A percentile compares a stretch with the other conserved stretches of the same genome.
phyloP scores from a whole-genome alignment of 805 yeast genomes.

The Myxozyma udenii region DNA sequence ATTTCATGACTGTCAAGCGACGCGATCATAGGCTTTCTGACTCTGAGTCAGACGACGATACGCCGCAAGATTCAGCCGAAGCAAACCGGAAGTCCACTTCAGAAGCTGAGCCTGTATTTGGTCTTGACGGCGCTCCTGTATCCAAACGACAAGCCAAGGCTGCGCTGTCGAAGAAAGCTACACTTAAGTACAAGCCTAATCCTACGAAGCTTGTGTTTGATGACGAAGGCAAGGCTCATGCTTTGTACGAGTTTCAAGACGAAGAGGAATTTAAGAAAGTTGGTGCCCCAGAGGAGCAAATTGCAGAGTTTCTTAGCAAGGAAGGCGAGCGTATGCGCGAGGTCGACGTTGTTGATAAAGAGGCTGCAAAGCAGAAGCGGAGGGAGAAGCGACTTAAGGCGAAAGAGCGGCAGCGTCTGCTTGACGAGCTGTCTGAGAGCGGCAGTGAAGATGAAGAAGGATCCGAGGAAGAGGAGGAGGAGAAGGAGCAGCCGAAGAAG shows the following conservation, averaged over 20 bases:
- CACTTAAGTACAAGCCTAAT: slow-evolving; percentile 58
- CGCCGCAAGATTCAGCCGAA: slow-evolving; percentile 10
- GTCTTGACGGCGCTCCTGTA: slow-evolving; percentile 55
- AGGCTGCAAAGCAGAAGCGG: slow-evolving; percentile 67
- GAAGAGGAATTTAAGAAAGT: slow-evolving; percentile 77
- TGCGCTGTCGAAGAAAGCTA: slow-evolving; percentile 77
- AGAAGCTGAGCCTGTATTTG: slow-evolving; percentile 14
- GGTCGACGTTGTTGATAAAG: slow-evolving; percentile 77
- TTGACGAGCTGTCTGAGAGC: slow-evolving; percentile 32
- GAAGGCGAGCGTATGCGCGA: slow-evolving; percentile 67
- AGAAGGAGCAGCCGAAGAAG: slow-evolving; percentile 41
- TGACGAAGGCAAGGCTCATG: slow-evolving; percentile 91
- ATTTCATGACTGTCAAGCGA: slow-evolving; percentile 78
- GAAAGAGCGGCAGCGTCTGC: slow-evolving; percentile 36
- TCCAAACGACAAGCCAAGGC: slow-evolving; percentile 83
- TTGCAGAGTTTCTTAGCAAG: slow-evolving; percentile 58
- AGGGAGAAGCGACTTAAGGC: slow-evolving; percentile 81
- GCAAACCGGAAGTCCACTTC: not conserved
- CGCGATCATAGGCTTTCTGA: slow-evolving; percentile 58
- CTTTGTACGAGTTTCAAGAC: slow-evolving; percentile 83
- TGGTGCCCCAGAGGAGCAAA: slow-evolving; percentile 68
- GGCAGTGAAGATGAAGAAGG: slow-evolving; percentile 37
- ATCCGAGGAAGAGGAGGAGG: slow-evolving; percentile 48
- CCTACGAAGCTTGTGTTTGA: slow-evolving; percentile 83
- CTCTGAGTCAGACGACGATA: slow-evolving; percentile 45